Base-by-base conservation (phyloP, 495 filamentous ascomycete species). In the Podospora pseudocomata region DNA sequence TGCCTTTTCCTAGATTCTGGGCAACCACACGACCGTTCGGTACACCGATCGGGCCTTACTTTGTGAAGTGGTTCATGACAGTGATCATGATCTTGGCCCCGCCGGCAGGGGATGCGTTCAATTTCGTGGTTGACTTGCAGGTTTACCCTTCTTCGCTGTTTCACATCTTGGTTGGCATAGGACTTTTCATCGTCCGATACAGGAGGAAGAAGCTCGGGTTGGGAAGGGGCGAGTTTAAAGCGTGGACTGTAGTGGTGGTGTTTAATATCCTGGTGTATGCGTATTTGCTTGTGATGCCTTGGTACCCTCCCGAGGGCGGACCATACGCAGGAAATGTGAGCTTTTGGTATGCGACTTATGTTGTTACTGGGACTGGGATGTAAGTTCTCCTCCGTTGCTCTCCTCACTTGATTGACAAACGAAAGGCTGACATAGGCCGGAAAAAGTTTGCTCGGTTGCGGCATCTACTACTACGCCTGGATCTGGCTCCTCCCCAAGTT, bases 321-420 rank as follows among this genome's bases (percentile, higher is more conserved):
- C 80, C 81, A 0, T 80, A 79, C 55, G 86, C 83, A 1, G 87
- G 88, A 0, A 82, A 87, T 66, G 86, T 90, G 2, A 88, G 83
- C 61, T 90, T 91, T 70, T 90, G 87, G 87, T 90, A 90, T 67
- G 87, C 80, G 4, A 89, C 87, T 5, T 89, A 90, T 66, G 77
- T 80, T 23, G 86, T 85, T 3, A 80, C 81, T 11, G 86, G 86
- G 2, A 78, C 89, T 53, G 85, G 74, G 23, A 80, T 87, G 84
- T 87, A 73, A 80, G 85, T 84, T 58, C 6, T 57, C 54, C 54
- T 18, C 6, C 54, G 3, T 6, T 58, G 23, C n/a, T 58, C 3
- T 39, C 23, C 23, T 23, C 23, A 23, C 23, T 23, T 23, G 23
- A 23, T 23, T 23, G 27, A 55, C 5, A 61, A 26, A 30, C 16